Percentiles rank a stretch among this genome's conserved stretches.
Conservation (phyloP, 2,329 filamentous ascomycete genomes). For the Ophiostoma triangulosporum region DNA sequence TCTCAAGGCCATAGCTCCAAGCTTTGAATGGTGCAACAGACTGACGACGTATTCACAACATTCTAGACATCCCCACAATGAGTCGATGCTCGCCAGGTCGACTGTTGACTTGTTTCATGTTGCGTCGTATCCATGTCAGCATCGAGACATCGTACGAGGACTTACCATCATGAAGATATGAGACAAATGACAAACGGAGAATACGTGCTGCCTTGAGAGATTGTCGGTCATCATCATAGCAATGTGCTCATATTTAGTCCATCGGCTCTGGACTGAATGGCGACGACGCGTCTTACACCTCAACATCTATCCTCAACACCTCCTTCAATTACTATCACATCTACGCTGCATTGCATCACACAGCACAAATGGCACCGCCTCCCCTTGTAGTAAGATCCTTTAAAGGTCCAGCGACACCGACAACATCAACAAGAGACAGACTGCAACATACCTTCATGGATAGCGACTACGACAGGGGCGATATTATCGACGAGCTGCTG, state of each 20-base stretch:
- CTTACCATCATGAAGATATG: too few species aligned
- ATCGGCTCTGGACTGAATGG: too few species aligned
- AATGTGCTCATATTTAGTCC: too few species aligned
- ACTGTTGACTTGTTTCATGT: background rate
- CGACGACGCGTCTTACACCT: too few species aligned
- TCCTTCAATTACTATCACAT: too few species aligned
- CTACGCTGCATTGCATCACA: background rate
- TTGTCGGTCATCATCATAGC: too few species aligned
- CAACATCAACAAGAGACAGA: background rate
- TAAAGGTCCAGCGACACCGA: background rate
- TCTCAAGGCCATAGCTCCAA: background rate
- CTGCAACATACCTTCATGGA: background rate
- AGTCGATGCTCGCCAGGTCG: background rate
- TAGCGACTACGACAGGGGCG: constrained; percentile 7
- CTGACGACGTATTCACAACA: too few species aligned
- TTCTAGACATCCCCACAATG: too few species aligned
- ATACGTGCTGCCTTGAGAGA: too few species aligned
- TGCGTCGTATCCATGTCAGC: background rate
- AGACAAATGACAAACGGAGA: too few species aligned
- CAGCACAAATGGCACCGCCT: background rate
- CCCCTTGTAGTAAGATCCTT: background rate
- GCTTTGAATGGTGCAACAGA: too few species aligned
- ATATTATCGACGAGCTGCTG: constrained; percentile 8
- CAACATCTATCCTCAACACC: background rate
- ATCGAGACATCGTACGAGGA: background rate